Base-by-base conservation (phyloP, 192 early-diverging fungal species). In the Backusella morwellensis region DNA sequence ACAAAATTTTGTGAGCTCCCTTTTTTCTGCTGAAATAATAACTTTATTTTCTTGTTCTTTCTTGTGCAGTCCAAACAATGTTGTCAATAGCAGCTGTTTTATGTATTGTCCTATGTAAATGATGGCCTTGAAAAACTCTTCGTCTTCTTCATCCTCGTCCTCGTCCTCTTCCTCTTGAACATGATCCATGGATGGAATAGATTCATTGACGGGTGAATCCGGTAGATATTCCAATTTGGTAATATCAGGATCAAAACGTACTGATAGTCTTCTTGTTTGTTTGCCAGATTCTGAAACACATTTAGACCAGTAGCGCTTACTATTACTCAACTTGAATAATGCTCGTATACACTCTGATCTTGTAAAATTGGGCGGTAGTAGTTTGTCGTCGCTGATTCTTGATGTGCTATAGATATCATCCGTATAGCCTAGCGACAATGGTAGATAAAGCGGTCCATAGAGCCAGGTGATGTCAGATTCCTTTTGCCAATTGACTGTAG, bases 401-500 rank as follows among this genome's bases (percentile, higher is more conserved):
- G 47, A n/a, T 50, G 47, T 50, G 1, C 19, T 50, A 50, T 50
- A 50, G 47, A 50, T 50, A 50, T 50, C 47, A n/a, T 50, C 47
- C 6, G 47, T 50, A 50, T 63, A 63, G 6, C 35, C 9, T 23
- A 38, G 38, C 26, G 21, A 38, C 3, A 36, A 41, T 38, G 68
- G 38, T 70, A 70, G 9, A 26, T 35, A 70, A 70, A 38, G 68
- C 4, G 78, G 78, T n/a, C 78, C 78, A 74, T 79, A 79, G 26
- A 80, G 69, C 74, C 68, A 84, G 41, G 82, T 84, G 21, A 84
- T 80, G 50, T 84, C 82, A 11, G 79, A 76, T 52, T 80, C 82
- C 56, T 84, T 84, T 72, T 84, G 82, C 82, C 82, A 84, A 68
- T 84, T 84, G 26, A 84, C 76, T 19, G 63, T 26, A 35, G 76